Evolutionary conservation across 345 rosid genomes (phyloP).

Genomic region (Adansonia digitata): DNA sequence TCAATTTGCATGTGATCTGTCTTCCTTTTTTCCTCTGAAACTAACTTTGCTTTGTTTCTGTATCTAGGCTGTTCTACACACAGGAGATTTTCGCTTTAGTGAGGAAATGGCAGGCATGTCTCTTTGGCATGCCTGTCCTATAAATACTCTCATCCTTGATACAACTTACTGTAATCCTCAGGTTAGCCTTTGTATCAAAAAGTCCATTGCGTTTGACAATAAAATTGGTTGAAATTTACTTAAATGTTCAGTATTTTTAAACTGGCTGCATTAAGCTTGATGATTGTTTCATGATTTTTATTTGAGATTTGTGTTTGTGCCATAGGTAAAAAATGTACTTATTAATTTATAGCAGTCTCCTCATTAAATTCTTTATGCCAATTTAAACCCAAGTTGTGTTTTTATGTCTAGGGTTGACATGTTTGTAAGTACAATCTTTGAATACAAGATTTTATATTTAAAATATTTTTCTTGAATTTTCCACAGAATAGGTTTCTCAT

Average conservation of each 20-base stretch:
- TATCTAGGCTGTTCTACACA: constrained; percentile 71
- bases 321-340: not conserved
- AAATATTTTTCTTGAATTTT: not conserved
- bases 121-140: constrained; percentile 30
- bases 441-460: not conserved
- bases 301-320: not conserved
- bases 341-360: not conserved
- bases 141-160: constrained; percentile 87
- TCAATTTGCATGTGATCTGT: constrained; percentile 5
- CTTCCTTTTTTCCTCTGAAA: constrained; percentile 8
- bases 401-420: not conserved
- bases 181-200: constrained; percentile 34
- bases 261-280: not conserved
- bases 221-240: not conserved
- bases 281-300: not conserved
- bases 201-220: not conserved
- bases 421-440: not conserved
- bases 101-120: constrained; percentile 50
- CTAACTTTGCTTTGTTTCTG: not conserved
- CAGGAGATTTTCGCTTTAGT: constrained; percentile 85
- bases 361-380: not conserved
- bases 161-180: constrained; percentile 95
- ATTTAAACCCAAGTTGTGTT: not conserved
- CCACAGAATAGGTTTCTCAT: not conserved
- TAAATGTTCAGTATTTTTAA: not conserved